Base-by-base conservation (phyloP, 345 rosid species). In the Eucalyptus globulus region DNA sequence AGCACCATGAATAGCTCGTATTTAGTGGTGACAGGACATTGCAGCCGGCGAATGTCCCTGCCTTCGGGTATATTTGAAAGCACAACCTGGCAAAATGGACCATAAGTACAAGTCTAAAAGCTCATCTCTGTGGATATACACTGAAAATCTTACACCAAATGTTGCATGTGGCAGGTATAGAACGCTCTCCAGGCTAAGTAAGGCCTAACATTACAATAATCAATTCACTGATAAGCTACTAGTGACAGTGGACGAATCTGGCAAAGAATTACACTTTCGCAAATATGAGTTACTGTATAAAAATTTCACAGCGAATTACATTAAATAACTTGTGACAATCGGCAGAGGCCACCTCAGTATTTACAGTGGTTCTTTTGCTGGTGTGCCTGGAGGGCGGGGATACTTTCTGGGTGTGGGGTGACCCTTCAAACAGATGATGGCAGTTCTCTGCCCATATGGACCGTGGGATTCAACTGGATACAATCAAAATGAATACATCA, bases 341-440 rank as follows among this genome's bases (percentile, higher is more conserved):
- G 3, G 9, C 19, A 44, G 37, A 62, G 87, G 89, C 67, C 69
- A 34, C 87, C 62, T 76, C 45, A 43, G 76, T 51, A 67, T 86
- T 88, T 91, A 94, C 90, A 96, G 90, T 40, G 98, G 99, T 90
- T 88, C 91, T 93, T 95, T 97, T 47, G 95, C 91, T 83, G 98
- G 99, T 89, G 94, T 95, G 91, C 99, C 99, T 90, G 97, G 96
- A 89, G 93, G 93, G 76, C 98, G 97, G 3, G 99, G 98, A 93
- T 95, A 97, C 87, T 93, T 94, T 93, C 88, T 89, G 72, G 97
- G 98, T 3, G 98, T 96, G 14, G 91, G 91, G 53, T 58, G 93
- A 91, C 91, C 92, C 95, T 97, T 97, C 87, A 94, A 89, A 91
- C 96, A 97, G 85, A 96, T 88, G 45, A 97, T 91, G n/a, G 98